Conservation (phyloP, 306 rosid genomes). For the Acacia acuminata region DNA sequence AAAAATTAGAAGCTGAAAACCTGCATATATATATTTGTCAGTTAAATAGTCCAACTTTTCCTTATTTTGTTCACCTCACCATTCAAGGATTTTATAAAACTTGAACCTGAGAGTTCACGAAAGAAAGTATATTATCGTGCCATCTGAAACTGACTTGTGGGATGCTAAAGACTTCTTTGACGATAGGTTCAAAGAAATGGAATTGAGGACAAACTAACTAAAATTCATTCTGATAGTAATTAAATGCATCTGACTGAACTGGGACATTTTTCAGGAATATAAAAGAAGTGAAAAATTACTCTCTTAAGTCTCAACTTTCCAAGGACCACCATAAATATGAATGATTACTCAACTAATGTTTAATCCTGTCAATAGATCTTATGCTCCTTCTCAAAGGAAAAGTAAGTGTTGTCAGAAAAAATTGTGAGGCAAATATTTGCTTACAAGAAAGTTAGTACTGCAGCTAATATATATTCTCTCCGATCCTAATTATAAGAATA, state of each 20-base stretch:
- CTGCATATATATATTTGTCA: background rate
- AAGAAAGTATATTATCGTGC: conserved; percentile 1
- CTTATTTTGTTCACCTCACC: conserved; percentile 8
- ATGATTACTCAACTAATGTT: background rate
- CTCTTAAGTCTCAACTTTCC: background rate
- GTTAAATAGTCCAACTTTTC: conserved; percentile 4
- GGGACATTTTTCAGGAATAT: background rate
- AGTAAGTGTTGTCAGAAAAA: conserved; percentile 20
- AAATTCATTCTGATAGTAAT: background rate
- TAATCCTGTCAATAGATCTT: background rate
- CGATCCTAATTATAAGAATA: too few relatives aligned
- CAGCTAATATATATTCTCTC: background rate
- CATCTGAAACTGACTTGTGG: background rate
- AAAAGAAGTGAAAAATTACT: background rate
- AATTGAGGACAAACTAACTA: background rate
- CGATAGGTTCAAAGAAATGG: background rate
- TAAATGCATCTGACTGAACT: background rate
- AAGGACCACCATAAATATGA: background rate
- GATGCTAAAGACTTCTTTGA: background rate
- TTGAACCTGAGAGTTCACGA: conserved; percentile 4
- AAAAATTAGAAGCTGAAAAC: conserved; percentile 22
- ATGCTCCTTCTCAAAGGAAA: conserved; percentile 24
- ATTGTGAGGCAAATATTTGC: conserved; percentile 22
- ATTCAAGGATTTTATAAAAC: conserved; percentile 12
- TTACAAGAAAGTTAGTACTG: background rate